Conservation (phyloP, 805 yeast genomes). For the Zygotorulaspora chibaensis region DNA sequence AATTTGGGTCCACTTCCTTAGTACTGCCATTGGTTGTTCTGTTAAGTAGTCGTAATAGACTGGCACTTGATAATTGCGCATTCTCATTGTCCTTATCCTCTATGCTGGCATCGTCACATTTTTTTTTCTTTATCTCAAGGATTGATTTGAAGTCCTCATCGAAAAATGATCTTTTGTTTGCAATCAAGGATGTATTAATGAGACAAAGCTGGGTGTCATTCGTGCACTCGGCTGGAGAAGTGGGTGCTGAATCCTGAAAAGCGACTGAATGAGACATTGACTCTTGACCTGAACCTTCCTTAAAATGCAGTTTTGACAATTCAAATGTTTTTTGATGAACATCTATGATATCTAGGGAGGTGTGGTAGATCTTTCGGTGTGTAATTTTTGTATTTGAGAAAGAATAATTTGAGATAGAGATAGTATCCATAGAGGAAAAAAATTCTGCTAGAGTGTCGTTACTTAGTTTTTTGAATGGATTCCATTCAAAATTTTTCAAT, state of each 20-base stretch:
- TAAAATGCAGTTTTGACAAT: slow-evolving; percentile 2
- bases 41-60: slow-evolving; percentile 1
- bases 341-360: slow-evolving; percentile 17
- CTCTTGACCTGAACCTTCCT: neutral
- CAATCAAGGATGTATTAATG: slow-evolving; percentile 16
- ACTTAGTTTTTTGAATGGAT: slow-evolving; percentile 15
- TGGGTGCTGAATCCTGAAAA: neutral
- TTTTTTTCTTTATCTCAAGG: slow-evolving; percentile 10
- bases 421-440: neutral
- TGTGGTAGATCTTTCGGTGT: slow-evolving; percentile 5
- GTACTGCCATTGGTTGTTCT: neutral
- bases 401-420: neutral
- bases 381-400: neutral
- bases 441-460: neutral
- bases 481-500: slow-evolving; percentile 19
- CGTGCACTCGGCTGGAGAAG: neutral
- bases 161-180: slow-evolving; percentile 24
- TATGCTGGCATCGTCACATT: neutral
- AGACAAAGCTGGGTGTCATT: neutral
- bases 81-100: neutral
- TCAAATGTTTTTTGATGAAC: slow-evolving; percentile 8
- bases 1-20: neutral
- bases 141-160: slow-evolving; percentile 22
- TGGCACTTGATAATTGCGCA: neutral
- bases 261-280: neutral